phyloP scores from a whole-genome alignment of 2,329 filamentous ascomycete species.

The Penicillium sp. region DNA sequence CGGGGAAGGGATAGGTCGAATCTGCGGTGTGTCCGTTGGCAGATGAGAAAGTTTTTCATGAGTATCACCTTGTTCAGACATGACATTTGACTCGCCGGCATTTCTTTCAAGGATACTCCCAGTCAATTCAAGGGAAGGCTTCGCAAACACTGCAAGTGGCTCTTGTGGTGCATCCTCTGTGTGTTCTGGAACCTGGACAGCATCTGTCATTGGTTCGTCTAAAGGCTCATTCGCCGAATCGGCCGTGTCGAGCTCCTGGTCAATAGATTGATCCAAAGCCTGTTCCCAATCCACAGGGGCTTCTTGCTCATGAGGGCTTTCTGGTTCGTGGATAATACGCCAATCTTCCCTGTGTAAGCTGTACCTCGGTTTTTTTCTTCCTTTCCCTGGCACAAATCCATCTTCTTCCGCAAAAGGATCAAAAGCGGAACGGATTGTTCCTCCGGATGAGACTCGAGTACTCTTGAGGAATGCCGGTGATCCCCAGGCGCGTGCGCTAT shows the following conservation, averaged over 20 bases:
- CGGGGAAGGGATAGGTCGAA: conserved; percentile 40
- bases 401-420: conserved; percentile 69
- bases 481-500: conserved; percentile 57
- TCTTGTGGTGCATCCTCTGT: conserved; percentile 4
- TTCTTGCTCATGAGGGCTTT: conserved; percentile 61
- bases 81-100: neutral
- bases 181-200: neutral
- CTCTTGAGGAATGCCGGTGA: conserved; percentile 80
- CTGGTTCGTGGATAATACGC: conserved; percentile 70
- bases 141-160: conserved; percentile 12
- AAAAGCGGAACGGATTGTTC: conserved; percentile 60
- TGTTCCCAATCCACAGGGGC: conserved; percentile 27
- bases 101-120: conserved; percentile 11
- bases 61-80: neutral
- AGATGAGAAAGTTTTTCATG: conserved; percentile 11
- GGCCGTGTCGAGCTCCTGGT: conserved; percentile 22
- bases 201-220: neutral
- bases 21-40: conserved; percentile 37
- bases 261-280: conserved; percentile 28
- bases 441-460: conserved; percentile 65
- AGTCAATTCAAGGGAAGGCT: conserved; percentile 17
- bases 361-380: conserved; percentile 69
- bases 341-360: conserved; percentile 66
- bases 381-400: conserved; percentile 57
- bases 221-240: neutral